These are phyloP conservation scores for Peniophora sp. DNA, from an alignment of 1,284 basidiomycete species.

Conservation along the genomic window DNA sequence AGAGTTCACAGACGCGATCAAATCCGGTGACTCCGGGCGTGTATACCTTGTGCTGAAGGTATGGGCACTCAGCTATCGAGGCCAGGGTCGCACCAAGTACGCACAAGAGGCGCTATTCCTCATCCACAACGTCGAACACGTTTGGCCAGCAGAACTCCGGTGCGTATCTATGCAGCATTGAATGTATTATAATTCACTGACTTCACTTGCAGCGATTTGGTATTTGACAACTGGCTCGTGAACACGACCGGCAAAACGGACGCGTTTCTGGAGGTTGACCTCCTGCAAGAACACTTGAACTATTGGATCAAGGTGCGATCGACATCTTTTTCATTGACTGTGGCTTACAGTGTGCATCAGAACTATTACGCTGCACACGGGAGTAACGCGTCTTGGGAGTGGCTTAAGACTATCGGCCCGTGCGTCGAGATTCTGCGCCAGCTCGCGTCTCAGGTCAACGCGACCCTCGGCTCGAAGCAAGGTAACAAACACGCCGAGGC, in stretches of 20 bases:
- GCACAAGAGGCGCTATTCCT: slow-evolving; percentile 30
- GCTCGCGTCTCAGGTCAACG: slow-evolving; percentile 19
- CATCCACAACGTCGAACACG: slow-evolving; percentile 27
- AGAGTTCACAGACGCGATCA: slow-evolving; percentile 27
- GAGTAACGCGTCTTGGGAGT: slow-evolving; percentile 27
- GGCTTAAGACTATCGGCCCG: slow-evolving; percentile 28
- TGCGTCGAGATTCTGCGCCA: slow-evolving; percentile 18
- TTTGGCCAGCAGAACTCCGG: slow-evolving; percentile 24
- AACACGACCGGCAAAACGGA: slow-evolving; percentile 26
- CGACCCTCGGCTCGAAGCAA: slow-evolving; percentile 20
- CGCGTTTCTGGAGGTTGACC: slow-evolving; percentile 25
- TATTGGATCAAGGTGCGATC: slow-evolving; percentile 28
- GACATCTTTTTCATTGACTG: not conserved
- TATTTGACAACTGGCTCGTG: slow-evolving; percentile 31
- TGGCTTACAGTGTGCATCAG: slow-evolving; percentile 5
- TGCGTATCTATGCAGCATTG: not conserved
- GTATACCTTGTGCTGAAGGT: slow-evolving; percentile 25
- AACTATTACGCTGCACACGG: slow-evolving; percentile 26
- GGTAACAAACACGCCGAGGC: slow-evolving; percentile 20
- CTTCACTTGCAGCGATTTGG: slow-evolving; percentile 15
- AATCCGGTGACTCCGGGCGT: slow-evolving; percentile 25
- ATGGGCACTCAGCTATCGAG: slow-evolving; percentile 23
- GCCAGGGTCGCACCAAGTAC: slow-evolving; percentile 28
- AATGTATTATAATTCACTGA: not conserved
- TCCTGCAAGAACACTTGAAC: slow-evolving; percentile 34